These are phyloP conservation scores for Immersiella caudata DNA, from an alignment of 495 filamentous ascomycete genomes.

Conservation along the genomic window DNA sequence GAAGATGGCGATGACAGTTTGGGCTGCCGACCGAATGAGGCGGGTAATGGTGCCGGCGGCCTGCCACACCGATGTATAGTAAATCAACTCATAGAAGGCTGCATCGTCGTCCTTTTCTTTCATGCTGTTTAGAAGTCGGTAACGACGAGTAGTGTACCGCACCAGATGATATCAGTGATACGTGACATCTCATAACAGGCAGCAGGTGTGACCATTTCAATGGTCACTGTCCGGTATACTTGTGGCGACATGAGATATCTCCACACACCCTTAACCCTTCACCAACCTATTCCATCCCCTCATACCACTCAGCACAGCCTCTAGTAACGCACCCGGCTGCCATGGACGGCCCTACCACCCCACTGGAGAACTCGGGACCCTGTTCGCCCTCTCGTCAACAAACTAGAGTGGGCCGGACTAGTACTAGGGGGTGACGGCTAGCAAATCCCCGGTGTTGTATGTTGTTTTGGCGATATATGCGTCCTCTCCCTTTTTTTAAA, in stretches of 20 bases:
- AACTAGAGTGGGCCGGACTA: conserved; percentile 38
- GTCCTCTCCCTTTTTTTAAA: too few species aligned
- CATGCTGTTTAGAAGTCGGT: background rate
- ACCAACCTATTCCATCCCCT: too few species aligned
- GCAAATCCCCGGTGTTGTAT: too few species aligned
- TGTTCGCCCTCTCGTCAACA: conserved; percentile 54
- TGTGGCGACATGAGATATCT: too few species aligned
- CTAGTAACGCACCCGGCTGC: background rate
- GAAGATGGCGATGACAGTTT: background rate
- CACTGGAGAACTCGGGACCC: conserved; percentile 50
- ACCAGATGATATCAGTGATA: background rate
- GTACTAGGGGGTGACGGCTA: conserved; percentile 40
- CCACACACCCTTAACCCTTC: too few species aligned
- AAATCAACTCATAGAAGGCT: conserved; percentile 10
- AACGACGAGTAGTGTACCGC: background rate
- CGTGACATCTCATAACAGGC: too few species aligned
- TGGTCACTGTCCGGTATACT: too few species aligned
- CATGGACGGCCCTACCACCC: conserved; percentile 40
- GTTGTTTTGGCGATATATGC: too few species aligned
- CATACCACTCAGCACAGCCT: background rate
- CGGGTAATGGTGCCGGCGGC: background rate
- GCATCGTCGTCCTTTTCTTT: background rate
- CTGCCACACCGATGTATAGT: conserved; percentile 7
- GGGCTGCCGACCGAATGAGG: background rate
- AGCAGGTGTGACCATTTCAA: too few species aligned